Conservation (phyloP, 1,284 basidiomycete genomes). For the Marasmius fiardii region DNA sequence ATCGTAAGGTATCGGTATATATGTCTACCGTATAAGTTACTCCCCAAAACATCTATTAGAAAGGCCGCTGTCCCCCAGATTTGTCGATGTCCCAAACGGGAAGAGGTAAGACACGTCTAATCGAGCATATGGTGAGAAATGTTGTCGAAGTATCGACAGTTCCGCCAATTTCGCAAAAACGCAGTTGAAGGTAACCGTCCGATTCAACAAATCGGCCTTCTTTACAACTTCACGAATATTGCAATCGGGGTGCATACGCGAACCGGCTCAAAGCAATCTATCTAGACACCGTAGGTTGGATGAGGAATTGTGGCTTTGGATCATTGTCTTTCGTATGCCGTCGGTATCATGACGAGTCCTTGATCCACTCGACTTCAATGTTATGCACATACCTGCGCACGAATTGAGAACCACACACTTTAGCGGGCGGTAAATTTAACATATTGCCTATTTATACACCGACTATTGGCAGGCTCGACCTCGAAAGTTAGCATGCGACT, state of each 20-base stretch:
- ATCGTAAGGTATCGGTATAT: no score
- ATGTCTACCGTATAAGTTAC: neutral
- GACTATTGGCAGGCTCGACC: no score
- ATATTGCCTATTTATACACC: no score
- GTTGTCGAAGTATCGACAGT: conserved; percentile 43
- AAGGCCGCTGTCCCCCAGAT: conserved; percentile 44
- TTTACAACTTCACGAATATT: conserved; percentile 46
- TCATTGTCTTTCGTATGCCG: conserved; percentile 29
- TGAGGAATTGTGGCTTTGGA: conserved; percentile 54
- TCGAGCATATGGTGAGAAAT: conserved; percentile 44
- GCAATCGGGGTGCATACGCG: conserved; percentile 57
- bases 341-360: neutral
- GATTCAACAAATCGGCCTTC: conserved; percentile 51
- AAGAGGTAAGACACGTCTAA: conserved; percentile 30
- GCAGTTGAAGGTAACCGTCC: conserved; percentile 38
- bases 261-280: conserved; percentile 72
- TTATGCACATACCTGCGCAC: conserved; percentile 52
- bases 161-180: conserved; percentile 34
- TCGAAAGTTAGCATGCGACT: no score
- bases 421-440: no score
- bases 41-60: conserved; percentile 23
- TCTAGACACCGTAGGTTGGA: conserved; percentile 47
- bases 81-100: conserved; percentile 36
- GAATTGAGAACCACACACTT: conserved; percentile 67
- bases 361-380: neutral